phyloP scores from a whole-genome alignment of 208 protist species.

The Acanthamoeba sp. region DNA sequence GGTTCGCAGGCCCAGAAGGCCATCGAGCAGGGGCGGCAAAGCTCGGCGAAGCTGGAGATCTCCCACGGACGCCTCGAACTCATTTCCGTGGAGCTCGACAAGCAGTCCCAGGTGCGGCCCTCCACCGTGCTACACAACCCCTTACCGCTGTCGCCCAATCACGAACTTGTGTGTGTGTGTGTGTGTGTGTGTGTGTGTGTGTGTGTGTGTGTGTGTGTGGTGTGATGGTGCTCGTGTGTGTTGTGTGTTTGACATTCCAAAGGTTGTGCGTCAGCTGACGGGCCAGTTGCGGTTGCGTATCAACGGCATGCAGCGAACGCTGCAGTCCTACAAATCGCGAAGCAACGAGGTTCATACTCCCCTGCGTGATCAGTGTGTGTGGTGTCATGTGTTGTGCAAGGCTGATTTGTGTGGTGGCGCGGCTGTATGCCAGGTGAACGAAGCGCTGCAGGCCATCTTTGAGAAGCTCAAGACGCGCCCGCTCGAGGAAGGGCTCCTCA shows the following conservation, averaged over 20 bases:
- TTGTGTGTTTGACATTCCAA: background rate
- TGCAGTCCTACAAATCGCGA: conserved; percentile 6
- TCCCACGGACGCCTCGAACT: conserved; percentile 4
- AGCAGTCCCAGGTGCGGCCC: conserved; percentile 35
- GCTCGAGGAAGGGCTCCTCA: background rate
- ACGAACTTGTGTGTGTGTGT: too few relatives aligned
- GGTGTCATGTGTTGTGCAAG: too few relatives aligned
- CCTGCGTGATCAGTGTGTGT: too few relatives aligned
- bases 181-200: too few relatives aligned
- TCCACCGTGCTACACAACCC: too few relatives aligned
- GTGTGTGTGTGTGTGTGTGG: too few relatives aligned
- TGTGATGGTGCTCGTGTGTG: too few relatives aligned
- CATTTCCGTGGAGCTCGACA: conserved; percentile 24
- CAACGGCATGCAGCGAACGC: conserved; percentile 14
- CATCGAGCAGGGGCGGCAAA: conserved; percentile 29
- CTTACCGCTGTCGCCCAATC: background rate
- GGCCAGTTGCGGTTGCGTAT: conserved; percentile 4
- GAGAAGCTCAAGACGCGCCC: background rate
- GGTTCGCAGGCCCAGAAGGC: conserved; percentile 12
- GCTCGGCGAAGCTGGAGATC: conserved; percentile 23
- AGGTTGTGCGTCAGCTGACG: conserved; percentile 40
- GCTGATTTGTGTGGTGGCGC: too few relatives aligned
- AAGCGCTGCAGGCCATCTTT: conserved; percentile 16
- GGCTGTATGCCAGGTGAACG: conserved; percentile 22
- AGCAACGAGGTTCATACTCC: conserved; percentile 3